phyloP scores from a whole-genome alignment of 1,139 yeast species.

The Spencermartinsiella ligniputridi region DNA sequence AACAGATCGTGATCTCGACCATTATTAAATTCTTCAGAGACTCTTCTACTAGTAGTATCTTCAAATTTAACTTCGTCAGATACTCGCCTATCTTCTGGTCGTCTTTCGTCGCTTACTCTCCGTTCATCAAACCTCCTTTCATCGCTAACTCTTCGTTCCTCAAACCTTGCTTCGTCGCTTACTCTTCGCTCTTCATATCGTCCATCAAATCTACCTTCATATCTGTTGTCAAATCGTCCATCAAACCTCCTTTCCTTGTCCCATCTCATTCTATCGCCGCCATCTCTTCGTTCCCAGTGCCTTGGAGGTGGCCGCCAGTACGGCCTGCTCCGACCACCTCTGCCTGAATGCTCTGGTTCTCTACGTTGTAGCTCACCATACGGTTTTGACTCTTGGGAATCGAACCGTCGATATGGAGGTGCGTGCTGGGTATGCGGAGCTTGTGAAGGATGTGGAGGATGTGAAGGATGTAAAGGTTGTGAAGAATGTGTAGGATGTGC shows the following conservation, averaged over 20 bases:
- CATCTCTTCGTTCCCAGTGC: slow-evolving; percentile 1
- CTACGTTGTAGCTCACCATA: neutral
- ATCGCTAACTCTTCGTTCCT: neutral
- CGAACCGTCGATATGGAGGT: slow-evolving; percentile 1
- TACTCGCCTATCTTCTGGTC: neutral
- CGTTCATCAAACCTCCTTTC: neutral
- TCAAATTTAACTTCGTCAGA: neutral
- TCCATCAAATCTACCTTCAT: neutral
- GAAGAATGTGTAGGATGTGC: neutral
- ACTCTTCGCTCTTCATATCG: slow-evolving; percentile 4
- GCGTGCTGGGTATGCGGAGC: too few relatives aligned
- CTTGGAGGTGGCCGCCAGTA: neutral
- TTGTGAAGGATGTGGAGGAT: too few relatives aligned
- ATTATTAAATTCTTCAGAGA: neutral
- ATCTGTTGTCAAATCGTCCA: too few relatives aligned
- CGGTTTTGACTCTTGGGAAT: neutral
- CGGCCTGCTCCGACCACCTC: neutral
- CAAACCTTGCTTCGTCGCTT: slow-evolving; percentile 10
- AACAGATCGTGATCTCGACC: slow-evolving; percentile 20
- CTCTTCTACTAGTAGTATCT: slow-evolving; percentile 6
- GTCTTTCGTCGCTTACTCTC: neutral
- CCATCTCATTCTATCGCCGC: neutral
- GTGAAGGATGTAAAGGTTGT: too few relatives aligned
- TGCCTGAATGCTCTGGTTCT: too few relatives aligned
- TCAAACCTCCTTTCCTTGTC: neutral